A percentile compares a stretch with the other conserved stretches of the same genome.
phyloP scores from a whole-genome alignment of 225 moss, liverwort and hornwort species.

The Asterella californica region DNA sequence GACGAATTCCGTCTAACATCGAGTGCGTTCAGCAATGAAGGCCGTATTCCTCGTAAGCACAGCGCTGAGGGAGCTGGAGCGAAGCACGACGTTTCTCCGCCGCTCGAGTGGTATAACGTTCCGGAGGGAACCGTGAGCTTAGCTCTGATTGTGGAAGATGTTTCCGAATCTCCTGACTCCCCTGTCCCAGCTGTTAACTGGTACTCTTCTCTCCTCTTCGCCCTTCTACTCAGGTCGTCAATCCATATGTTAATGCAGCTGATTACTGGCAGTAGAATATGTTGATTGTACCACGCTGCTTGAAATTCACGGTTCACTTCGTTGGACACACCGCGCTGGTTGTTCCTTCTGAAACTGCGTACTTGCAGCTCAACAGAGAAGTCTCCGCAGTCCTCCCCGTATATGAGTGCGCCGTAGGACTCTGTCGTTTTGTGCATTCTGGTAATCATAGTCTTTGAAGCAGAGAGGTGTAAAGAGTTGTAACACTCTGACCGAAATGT shows the following conservation, averaged over 20 bases:
- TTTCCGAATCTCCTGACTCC: constrained; percentile 50
- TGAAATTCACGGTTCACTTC: too few relatives aligned
- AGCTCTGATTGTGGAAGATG: constrained; percentile 70
- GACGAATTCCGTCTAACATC: constrained; percentile 26
- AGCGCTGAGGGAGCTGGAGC: constrained; percentile 62
- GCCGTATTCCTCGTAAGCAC: constrained; percentile 71
- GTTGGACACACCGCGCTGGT: too few relatives aligned
- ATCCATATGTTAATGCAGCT: not conserved
- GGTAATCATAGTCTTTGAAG: too few relatives aligned
- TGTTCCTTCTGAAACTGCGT: too few relatives aligned
- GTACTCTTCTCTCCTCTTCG: constrained; percentile 17
- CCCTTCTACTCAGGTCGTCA: not conserved
- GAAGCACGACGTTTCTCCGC: constrained; percentile 67
- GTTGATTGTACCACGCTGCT: too few relatives aligned
- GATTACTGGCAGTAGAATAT: not conserved
- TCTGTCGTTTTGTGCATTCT: too few relatives aligned
- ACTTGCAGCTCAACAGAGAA: too few relatives aligned
- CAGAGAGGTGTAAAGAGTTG: too few relatives aligned
- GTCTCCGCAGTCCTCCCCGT: too few relatives aligned
- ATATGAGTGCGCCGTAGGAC: too few relatives aligned
- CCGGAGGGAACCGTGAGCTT: constrained; percentile 64
- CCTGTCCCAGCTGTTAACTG: constrained; percentile 66
- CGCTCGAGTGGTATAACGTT: constrained; percentile 74
- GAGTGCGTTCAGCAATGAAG: constrained; percentile 47
- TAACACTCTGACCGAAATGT: too few relatives aligned